Base-by-base conservation (phyloP, 768 basidiomycete genomes). In the Pulveroboletus sp. region DNA sequence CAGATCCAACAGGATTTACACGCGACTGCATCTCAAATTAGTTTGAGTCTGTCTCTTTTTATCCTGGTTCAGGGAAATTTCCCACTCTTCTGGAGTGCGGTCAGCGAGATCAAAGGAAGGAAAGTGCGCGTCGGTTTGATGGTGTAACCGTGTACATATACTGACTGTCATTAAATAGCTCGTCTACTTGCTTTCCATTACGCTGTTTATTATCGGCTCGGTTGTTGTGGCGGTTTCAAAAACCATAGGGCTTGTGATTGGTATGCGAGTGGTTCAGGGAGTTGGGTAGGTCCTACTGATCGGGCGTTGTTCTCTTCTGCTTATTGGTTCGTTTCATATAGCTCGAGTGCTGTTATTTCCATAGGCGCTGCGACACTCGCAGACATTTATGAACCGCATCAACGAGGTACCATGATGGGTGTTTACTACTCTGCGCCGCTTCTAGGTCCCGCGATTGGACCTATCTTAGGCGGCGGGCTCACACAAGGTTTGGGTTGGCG, bases 361-460 rank as follows among this genome's bases (percentile, higher is more conserved):
- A 81, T 92, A 37, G 90, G 88, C 3, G 52, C 57, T 0, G 87
- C 86, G 8, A 87, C 87, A 1, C 72, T 91, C 1, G 87, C 88
- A 9, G 89, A 90, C 56, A 83, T 90, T 2, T 90, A 80, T 53
- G 88, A 90, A 24, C 82, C 88, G 0, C 71, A 75, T 21, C 81
- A 88, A 56, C 75, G 90, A 25, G 90, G 90, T 2, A 79, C 77
- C 4, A 86, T 81, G 76, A 84, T 92, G 78, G 90, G 91, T 0
- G 68, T 91, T 16, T 92, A 83, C 66, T 92, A 90, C 58, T 78
- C 82, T 12, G 84, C 90, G 3, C 89, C 90, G 0, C 75, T 92
- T 3, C 75, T 93, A 3, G 90, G 89, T 0, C 82, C 84, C 2
- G 73, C 79, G 1, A 53, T 87, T 2, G 87, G 87, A 0, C 81